A percentile compares a stretch with the other conserved stretches of the same genome.
Conservation (phyloP, 495 filamentous ascomycete species). For the Cercophora samala region DNA sequence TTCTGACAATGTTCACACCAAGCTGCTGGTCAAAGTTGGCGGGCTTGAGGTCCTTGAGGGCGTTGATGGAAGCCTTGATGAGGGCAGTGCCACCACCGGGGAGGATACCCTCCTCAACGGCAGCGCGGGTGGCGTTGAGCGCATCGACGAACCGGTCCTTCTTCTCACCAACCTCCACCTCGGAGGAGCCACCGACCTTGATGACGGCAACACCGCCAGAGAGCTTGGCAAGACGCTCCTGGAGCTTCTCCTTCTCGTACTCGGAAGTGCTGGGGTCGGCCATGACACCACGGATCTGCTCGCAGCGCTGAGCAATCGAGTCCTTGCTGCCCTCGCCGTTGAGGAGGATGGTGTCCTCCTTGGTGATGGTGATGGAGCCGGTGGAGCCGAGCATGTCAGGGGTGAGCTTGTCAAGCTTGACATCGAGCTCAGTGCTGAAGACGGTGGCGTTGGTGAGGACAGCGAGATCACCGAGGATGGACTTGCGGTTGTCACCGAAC, state of each 20-base stretch:
- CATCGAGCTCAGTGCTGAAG: slow-evolving; percentile 96
- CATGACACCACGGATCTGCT: slow-evolving; percentile 98
- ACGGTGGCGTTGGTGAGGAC: slow-evolving; percentile 95
- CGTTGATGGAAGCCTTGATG: slow-evolving; percentile 92
- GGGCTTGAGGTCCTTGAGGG: slow-evolving; percentile 73
- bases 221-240: slow-evolving; percentile 98
- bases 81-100: slow-evolving; percentile 97
- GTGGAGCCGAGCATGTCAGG: slow-evolving; percentile 94
- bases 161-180: slow-evolving; percentile 99
- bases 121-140: slow-evolving; percentile 95
- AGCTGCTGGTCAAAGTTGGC: slow-evolving; percentile 99
- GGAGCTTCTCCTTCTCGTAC: slow-evolving; percentile 99
- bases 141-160: slow-evolving; percentile 99
- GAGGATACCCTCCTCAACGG: slow-evolving; percentile 97
- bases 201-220: slow-evolving; percentile 99
- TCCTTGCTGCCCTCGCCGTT: slow-evolving; percentile 98
- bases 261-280: slow-evolving; percentile 87
- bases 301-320: slow-evolving; percentile 86
- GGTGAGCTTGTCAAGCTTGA: slow-evolving; percentile 98
- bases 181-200: slow-evolving; percentile 94
- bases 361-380: slow-evolving; percentile 98
- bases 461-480: slow-evolving; percentile 92
- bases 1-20: slow-evolving; percentile 95
- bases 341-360: slow-evolving; percentile 98
- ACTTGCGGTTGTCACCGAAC: slow-evolving; percentile 99